phyloP scores from a whole-genome alignment of 495 filamentous ascomycete species.

The Talaromyces thailandensis region DNA sequence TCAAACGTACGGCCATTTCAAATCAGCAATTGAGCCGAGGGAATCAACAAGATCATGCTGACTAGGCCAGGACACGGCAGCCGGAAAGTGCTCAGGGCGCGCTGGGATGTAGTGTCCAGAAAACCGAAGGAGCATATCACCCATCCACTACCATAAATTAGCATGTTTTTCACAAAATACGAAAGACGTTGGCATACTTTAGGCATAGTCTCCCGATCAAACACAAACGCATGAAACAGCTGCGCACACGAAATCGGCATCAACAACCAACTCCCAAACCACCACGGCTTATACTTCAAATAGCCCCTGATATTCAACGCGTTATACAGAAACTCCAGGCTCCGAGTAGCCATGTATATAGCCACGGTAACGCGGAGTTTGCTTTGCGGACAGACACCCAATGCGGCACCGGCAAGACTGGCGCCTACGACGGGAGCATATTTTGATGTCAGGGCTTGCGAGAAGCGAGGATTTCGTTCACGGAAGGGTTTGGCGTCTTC shows the following conservation, averaged over 20 bases:
- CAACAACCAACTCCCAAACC: conserved; percentile 95
- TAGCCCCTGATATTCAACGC: conserved; percentile 69
- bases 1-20: conserved; percentile 72
- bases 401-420: conserved; percentile 69
- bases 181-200: conserved; percentile 23
- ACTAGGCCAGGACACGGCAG: conserved; percentile 61
- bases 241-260: conserved; percentile 90
- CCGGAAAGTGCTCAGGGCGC: conserved; percentile 61
- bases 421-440: conserved; percentile 85
- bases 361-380: conserved; percentile 72
- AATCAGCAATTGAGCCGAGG: conserved; percentile 66
- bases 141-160: conserved; percentile 45
- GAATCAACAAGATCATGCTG: conserved; percentile 72
- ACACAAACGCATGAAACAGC: conserved; percentile 83
- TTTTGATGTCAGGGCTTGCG: conserved; percentile 64
- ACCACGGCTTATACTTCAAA: conserved; percentile 67
- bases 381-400: conserved; percentile 69
- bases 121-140: conserved; percentile 62
- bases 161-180: background rate
- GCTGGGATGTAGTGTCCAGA: conserved; percentile 70
- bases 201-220: conserved; percentile 85
- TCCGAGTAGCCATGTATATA: conserved; percentile 68
- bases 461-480: conserved; percentile 67
- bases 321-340: conserved; percentile 83
- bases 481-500: conserved; percentile 69